Evolutionary conservation across 352 stramenopile species (phyloP).

Genomic region (Pythium dissotocum): DNA sequence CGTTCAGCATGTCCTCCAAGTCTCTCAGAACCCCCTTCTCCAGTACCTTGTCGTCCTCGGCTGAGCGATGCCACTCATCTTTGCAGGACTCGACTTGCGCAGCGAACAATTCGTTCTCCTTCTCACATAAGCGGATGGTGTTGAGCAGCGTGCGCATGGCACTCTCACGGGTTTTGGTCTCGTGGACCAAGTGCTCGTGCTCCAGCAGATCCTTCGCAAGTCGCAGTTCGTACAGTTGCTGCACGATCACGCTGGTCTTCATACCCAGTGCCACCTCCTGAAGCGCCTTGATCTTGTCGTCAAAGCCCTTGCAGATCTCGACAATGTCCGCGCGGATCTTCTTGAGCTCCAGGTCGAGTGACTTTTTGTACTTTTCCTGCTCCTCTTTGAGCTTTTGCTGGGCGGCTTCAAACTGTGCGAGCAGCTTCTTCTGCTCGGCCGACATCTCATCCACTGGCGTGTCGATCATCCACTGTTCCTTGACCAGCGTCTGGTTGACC

Average conservation of each 20-base stretch:
- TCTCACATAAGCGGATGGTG: slow-evolving; percentile 23
- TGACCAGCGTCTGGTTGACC: slow-evolving; percentile 58
- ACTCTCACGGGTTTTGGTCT: slow-evolving; percentile 38
- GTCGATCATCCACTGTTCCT: slow-evolving; percentile 90
- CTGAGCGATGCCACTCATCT: slow-evolving; percentile 64
- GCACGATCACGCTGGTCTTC: slow-evolving; percentile 34
- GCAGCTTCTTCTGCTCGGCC: slow-evolving; percentile 59
- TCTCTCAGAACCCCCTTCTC: slow-evolving; percentile 68
- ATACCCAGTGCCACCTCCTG: slow-evolving; percentile 23
- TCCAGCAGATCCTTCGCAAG: slow-evolving; percentile 31
- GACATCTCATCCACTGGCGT: slow-evolving; percentile 56
- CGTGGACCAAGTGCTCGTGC: slow-evolving; percentile 44
- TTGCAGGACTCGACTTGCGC: slow-evolving; percentile 50
- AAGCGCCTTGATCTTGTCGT: slow-evolving; percentile 78
- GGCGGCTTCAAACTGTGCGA: slow-evolving; percentile 46
- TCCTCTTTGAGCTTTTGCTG: slow-evolving; percentile 79
- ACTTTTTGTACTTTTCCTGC: slow-evolving; percentile 91
- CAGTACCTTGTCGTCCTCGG: slow-evolving; percentile 68
- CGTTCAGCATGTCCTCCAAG: slow-evolving; percentile 56
- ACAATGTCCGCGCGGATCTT: slow-evolving; percentile 65
- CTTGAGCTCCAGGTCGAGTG: slow-evolving; percentile 78
- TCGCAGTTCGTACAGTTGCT: slow-evolving; percentile 50
- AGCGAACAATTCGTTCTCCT: slow-evolving; percentile 53
- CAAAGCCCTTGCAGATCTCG: slow-evolving; percentile 81
- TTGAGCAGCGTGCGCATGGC: slow-evolving; percentile 19